Evolutionary conservation across 768 basidiomycete genomes (phyloP).

Genomic region (Ramaria sp.): DNA sequence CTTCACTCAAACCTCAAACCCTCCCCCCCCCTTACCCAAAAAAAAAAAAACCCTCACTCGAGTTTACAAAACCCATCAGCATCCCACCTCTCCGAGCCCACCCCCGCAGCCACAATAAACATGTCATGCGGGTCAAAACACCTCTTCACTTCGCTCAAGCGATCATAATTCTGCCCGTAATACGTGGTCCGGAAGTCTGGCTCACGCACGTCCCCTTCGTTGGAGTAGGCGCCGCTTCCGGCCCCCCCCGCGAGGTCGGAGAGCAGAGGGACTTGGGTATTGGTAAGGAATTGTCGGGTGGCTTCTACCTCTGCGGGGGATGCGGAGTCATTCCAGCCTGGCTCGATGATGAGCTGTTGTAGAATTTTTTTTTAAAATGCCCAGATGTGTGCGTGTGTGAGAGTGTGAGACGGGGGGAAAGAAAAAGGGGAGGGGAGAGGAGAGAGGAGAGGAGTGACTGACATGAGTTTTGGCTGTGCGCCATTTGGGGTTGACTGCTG

Average conservation of each 20-base stretch:
- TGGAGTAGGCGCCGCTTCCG: constrained; percentile 23
- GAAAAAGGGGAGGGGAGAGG: too few species aligned
- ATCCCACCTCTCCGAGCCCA: constrained; percentile 26
- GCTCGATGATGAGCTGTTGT: not conserved
- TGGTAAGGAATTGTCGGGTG: not conserved
- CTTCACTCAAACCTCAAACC: too few species aligned
- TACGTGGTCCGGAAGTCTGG: constrained; percentile 22
- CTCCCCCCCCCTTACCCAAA: too few species aligned
- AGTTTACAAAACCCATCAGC: too few species aligned
- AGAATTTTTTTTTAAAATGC: too few species aligned
- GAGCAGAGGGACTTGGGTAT: not conserved
- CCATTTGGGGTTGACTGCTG: constrained; percentile 26
- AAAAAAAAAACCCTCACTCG: too few species aligned
- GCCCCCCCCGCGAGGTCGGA: not conserved
- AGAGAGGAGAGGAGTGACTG: too few species aligned
- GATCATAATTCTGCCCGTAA: constrained; percentile 24
- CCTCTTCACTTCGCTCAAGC: constrained; percentile 20
- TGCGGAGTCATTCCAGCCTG: constrained; percentile 1
- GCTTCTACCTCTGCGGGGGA: constrained; percentile 12
- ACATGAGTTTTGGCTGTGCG: constrained; percentile 28
- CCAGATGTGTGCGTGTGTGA: too few species aligned
- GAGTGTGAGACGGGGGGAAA: too few species aligned
- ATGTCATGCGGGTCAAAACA: constrained; percentile 24
- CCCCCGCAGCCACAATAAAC: constrained; percentile 23
- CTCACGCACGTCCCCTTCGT: constrained; percentile 24